A percentile compares a stretch with the other conserved stretches of the same genome.
phyloP scores from a whole-genome alignment of 768 basidiomycete genomes.

The Lactifluus pinguis region DNA sequence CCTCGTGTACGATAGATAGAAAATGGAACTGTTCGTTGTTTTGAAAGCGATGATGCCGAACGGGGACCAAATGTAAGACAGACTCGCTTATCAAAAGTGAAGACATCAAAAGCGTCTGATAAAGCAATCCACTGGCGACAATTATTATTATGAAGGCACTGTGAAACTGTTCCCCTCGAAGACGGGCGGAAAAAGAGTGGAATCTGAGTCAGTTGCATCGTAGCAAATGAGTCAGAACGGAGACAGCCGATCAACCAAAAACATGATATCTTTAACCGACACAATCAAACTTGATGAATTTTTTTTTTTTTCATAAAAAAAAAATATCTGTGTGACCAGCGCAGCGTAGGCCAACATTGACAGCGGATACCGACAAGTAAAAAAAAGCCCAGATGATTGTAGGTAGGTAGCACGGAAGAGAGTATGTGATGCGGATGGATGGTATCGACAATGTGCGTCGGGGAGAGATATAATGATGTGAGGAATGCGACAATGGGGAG shows the following conservation, averaged over 20 bases:
- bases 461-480: constrained; percentile 9
- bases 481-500: constrained; percentile 10
- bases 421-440: constrained; percentile 13
- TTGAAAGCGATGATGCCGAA: background rate
- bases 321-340: constrained; percentile 3
- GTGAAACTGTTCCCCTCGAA: background rate
- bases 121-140: background rate
- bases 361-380: constrained; percentile 14
- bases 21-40: constrained; percentile 6
- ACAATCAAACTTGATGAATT: constrained; percentile 8
- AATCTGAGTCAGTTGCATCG: background rate
- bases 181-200: background rate
- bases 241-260: background rate
- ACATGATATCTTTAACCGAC: background rate
- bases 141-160: background rate
- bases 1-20: constrained; percentile 17
- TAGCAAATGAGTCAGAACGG: constrained; percentile 6
- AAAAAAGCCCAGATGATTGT: constrained; percentile 8
- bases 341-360: constrained; percentile 5
- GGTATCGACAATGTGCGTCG: constrained; percentile 16
- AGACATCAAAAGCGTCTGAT: constrained; percentile 5
- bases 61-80: background rate
- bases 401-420: constrained; percentile 16
- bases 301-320: background rate
- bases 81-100: background rate